phyloP scores from a whole-genome alignment of 306 rosid species.

The Vigna angularis region DNA sequence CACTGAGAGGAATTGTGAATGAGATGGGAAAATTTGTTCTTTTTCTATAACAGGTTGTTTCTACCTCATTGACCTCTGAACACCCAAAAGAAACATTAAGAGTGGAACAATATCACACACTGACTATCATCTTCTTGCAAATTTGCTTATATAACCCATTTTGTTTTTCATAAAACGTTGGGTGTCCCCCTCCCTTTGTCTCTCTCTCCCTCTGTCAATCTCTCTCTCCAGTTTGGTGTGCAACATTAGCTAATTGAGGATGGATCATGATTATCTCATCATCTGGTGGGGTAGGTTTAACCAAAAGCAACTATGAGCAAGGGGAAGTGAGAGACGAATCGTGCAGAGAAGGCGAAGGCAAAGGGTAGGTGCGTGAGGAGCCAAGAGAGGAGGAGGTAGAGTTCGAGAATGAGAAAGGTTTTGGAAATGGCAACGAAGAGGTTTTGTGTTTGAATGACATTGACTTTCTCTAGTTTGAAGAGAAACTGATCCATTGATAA shows the following conservation, averaged over 20 bases:
- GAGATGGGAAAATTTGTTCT: slow-evolving; percentile 57
- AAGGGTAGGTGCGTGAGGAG: too few species aligned
- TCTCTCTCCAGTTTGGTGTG: slow-evolving; percentile 53
- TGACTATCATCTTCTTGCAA: slow-evolving; percentile 44
- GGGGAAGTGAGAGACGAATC: too few species aligned
- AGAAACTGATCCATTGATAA: too few species aligned
- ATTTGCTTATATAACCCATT: slow-evolving; percentile 44
- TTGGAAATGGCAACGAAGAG: too few species aligned
- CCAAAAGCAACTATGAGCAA: slow-evolving; percentile 52
- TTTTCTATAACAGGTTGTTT: slow-evolving; percentile 58
- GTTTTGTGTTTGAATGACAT: too few species aligned
- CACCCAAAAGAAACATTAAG: slow-evolving; percentile 59
- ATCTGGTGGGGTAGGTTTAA: slow-evolving; percentile 74
- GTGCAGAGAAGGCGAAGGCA: too few species aligned
- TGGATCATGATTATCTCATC: slow-evolving; percentile 91
- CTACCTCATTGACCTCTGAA: slow-evolving; percentile 56
- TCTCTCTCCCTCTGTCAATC: slow-evolving; percentile 4
- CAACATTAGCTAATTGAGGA: slow-evolving; percentile 64
- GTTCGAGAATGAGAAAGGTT: too few species aligned
- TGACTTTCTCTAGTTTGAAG: too few species aligned
- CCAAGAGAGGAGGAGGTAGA: too few species aligned
- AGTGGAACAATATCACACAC: slow-evolving; percentile 48
- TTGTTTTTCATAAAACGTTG: slow-evolving; percentile 44
- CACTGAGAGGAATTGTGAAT: slow-evolving; percentile 52
- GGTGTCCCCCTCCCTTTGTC: not conserved